Evolutionary conservation across 352 stramenopile genomes (phyloP).

Genomic region (Pelagophyceae sp.): DNA sequence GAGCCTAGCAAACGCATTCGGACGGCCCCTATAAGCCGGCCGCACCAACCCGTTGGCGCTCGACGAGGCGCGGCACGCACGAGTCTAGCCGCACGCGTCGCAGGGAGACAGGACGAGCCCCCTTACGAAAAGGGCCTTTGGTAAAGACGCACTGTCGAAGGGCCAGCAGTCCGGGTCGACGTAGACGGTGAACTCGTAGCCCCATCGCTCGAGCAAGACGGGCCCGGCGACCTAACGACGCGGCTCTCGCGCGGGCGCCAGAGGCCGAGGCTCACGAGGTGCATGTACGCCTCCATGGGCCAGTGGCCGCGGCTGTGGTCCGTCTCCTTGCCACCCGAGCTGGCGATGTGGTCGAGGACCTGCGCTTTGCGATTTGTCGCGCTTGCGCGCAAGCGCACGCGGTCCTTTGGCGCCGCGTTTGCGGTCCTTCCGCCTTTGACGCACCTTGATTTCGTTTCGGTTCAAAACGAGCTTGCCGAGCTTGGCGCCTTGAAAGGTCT

Average conservation of each 20-base stretch:
- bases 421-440: not conserved
- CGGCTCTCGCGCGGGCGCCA: too few relatives aligned
- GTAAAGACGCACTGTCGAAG: not conserved
- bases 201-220: not conserved
- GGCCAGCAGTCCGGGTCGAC: not conserved
- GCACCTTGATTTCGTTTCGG: not conserved
- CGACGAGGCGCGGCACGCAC: too few relatives aligned
- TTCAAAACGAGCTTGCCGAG: not conserved
- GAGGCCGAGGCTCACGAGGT: slow-evolving; percentile 12
- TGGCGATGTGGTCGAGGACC: not conserved
- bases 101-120: too few relatives aligned
- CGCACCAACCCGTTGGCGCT: too few relatives aligned
- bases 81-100: too few relatives aligned
- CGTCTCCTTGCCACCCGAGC: slow-evolving; percentile 15
- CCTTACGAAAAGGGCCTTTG: too few relatives aligned
- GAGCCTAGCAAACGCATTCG: too few relatives aligned
- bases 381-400: not conserved
- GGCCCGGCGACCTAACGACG: too few relatives aligned
- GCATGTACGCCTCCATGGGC: slow-evolving; percentile 2
- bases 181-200: slow-evolving; percentile 4
- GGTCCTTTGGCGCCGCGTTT: not conserved
- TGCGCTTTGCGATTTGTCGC: not conserved
- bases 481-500: not conserved
- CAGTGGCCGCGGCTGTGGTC: slow-evolving; percentile 16
- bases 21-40: too few relatives aligned